Conservation (phyloP, 306 rosid genomes). For the Abrus precatorius region DNA sequence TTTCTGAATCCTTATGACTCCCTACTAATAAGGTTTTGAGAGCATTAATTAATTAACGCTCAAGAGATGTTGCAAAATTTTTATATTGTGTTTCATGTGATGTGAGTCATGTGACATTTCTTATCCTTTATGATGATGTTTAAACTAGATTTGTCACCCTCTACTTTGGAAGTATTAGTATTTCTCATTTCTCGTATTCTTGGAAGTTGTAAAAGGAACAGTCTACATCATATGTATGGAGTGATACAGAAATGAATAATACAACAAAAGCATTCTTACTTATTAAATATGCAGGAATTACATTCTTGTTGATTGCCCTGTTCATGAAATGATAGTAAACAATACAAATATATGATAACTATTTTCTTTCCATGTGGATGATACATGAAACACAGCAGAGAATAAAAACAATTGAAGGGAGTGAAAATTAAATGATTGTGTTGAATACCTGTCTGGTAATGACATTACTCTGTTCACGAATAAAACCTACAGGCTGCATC, state of each 20-base stretch:
- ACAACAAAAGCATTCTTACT: neutral
- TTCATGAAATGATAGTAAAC: conserved; percentile 20
- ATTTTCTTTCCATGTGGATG: conserved; percentile 21
- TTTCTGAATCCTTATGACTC: conserved; percentile 6
- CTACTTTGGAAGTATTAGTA: conserved; percentile 32
- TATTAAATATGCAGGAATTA: conserved; percentile 31
- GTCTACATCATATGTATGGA: neutral
- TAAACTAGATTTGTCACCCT: conserved; percentile 10
- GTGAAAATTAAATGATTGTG: conserved; percentile 26
- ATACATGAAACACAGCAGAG: conserved; percentile 5
- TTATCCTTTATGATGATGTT: neutral
- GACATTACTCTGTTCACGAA: conserved; percentile 83
- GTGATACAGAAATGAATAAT: neutral
- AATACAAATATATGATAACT: neutral
- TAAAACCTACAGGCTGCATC: conserved; percentile 88
- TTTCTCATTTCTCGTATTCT: conserved; percentile 4
- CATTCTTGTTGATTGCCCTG: neutral
- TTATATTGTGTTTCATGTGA: neutral
- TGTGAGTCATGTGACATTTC: neutral
- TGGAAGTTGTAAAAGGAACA: conserved; percentile 21
- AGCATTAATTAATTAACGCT: neutral
- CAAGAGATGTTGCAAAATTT: neutral
- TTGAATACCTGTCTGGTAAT: conserved; percentile 83
- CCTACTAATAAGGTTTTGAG: conserved; percentile 5
- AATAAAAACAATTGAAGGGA: conserved; percentile 6